Base-by-base conservation (phyloP, 2,329 filamentous ascomycete genomes). In the Fusarium newnesense region DNA sequence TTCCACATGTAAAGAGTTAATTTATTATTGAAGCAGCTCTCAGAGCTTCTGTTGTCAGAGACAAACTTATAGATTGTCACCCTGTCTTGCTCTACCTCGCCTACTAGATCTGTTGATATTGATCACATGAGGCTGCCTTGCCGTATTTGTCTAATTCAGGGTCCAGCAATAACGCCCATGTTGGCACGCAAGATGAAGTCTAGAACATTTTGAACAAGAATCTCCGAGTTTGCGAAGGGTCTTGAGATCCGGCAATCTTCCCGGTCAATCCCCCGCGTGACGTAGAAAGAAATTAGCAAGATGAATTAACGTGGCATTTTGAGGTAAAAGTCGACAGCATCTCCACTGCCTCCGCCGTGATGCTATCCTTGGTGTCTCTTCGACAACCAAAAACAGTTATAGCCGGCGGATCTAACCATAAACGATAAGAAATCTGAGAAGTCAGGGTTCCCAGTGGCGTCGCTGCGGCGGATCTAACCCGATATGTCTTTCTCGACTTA, bases 391-490 rank as follows among this genome's bases (percentile, higher is more conserved):
- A 67, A 57, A 19, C 4, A 28, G 76, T 26, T 16, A 47, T 2
- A 3, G 5, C 49, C 76, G 76, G 76, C 76, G 76, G 73, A 57
- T 26, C 74, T 78, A 78, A 66, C 53, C 13, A 11, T 19, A 24
- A 43, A 7, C 0, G 21, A 61, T 5, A 28, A 47, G 46, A 16
- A 26, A 12, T 13, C 37, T 36, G 62, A 57, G 52, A 32, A 37
- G 26, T 4, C 9, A 39, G 40, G 34, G 26, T 50, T 24, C 44
- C n/a, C 28, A 42, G 59, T 54, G 54, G 62, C 36, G 34, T 32
- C 11, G 1, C 2, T 2, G 60, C 76, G 76, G 74, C 76, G 76
- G 71, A n/a, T 26, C 76, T 78, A 78, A 34, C 76, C 54, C 13
- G 21, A 67, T 75, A 44, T 16, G 34, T 43, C 11, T 3, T 2